Evolutionary conservation across 2,329 filamentous ascomycete species (phyloP).

Genomic region (Chrysoporthe cubensis): DNA sequence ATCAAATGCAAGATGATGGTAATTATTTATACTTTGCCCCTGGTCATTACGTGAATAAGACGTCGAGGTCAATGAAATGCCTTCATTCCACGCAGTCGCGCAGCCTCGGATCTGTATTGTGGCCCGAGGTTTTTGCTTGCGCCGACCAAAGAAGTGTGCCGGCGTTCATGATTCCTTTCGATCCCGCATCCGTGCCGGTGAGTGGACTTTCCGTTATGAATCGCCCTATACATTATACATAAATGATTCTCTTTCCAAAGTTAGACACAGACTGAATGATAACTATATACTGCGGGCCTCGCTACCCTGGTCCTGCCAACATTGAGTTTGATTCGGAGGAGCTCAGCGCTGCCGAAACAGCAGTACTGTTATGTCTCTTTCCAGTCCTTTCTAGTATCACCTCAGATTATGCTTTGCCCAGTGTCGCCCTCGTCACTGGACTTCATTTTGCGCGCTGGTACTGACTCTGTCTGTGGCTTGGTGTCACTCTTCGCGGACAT

Average conservation of each 20-base stretch:
- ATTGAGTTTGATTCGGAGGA: too few species aligned
- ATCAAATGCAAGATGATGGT: not conserved
- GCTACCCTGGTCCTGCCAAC: not conserved
- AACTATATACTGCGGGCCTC: not conserved
- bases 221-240: not conserved
- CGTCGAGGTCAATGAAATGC: not conserved
- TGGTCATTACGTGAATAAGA: not conserved
- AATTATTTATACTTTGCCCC: not conserved
- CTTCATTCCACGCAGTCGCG: not conserved
- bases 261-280: too few species aligned
- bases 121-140: not conserved
- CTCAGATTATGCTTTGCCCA: not conserved
- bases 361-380: too few species aligned
- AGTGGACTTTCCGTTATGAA: not conserved
- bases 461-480: too few species aligned
- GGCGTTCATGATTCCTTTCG: too few species aligned
- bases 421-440: too few species aligned
- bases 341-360: too few species aligned
- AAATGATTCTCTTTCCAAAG: not conserved
- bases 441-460: too few species aligned
- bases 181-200: too few species aligned
- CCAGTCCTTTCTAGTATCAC: too few species aligned
- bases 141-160: not conserved
- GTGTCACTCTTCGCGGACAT: too few species aligned
- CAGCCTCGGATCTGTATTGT: not conserved